Base-by-base conservation (phyloP, 768 basidiomycete genomes). In the Tricholoma flavovirens region DNA sequence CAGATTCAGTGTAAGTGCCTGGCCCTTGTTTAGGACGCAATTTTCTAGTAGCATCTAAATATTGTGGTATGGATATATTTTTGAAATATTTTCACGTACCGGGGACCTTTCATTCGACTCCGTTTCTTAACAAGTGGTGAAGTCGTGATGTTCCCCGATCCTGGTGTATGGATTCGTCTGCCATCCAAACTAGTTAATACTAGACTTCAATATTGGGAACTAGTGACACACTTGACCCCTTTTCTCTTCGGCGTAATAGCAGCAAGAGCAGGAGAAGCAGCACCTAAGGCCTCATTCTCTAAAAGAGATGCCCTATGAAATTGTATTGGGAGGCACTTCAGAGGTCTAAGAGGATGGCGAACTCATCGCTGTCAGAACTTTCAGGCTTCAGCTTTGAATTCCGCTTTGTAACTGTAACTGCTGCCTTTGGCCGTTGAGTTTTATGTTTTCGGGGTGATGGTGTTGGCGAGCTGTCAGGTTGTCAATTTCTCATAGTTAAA, bases 171-270 rank as follows among this genome's bases (percentile, higher is more conserved):
- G 17, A 61, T 55, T 49, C 71, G 60, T 48, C 71, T 72, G 21
- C 7, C n/a, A 19, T 45, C 15, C 30, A 14, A 22, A 46, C 22
- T 43, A 11, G 24, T 26, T 26, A n/a, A 19, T 9, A n/a, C 36
- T 9, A 32, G 30, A n/a, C 19, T 29, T 10, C 19, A 22, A 12
- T 19, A 29, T n/a, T 4, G 24, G 11, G 17, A 3, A 21, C 17
- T 21, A 7, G 21, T 10, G 12, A 55, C 66, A 56, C 38, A 73
- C 71, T 72, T 73, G 7, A 65, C 58, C 33, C 71, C 69, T 55
- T 67, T 68, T 57, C 64, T 69, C 60, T 67, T 71, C 7, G 71
- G 71, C 2, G 71, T 70, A 14, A 42, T 56, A 42, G 71, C 69
- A 14, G 36, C 57, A 42, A 59, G 54, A 30, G n/a, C n/a, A n/a